Percentiles rank a stretch among this genome's conserved stretches.
phyloP scores from a whole-genome alignment of 192 early-diverging fungal genomes.

The Coemansia sp. region DNA sequence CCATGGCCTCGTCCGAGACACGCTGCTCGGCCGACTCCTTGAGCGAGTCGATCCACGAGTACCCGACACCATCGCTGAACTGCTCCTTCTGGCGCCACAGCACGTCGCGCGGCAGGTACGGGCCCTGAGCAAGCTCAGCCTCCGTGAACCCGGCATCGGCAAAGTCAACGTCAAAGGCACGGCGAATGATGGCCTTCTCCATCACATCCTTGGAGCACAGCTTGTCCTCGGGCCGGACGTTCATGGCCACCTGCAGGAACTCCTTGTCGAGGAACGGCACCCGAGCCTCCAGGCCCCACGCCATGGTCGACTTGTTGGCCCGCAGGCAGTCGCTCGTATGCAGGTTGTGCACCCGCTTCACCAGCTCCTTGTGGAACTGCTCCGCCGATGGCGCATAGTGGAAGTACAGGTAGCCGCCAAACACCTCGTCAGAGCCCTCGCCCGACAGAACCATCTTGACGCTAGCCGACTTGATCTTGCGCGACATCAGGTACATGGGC shows the following conservation, averaged over 20 bases:
- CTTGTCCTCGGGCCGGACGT: constrained; percentile 78
- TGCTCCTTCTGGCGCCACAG: constrained; percentile 99
- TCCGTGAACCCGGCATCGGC: constrained; percentile 54
- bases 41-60: constrained; percentile 96
- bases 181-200: constrained; percentile 94
- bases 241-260: constrained; percentile 92
- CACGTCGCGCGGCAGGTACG: constrained; percentile 83
- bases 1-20: constrained; percentile 76
- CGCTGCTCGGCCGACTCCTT: constrained; percentile 63
- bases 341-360: constrained; percentile 92
- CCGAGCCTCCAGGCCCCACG: constrained; percentile 97
- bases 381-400: constrained; percentile 78
- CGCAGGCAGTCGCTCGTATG: constrained; percentile 95
- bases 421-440: constrained; percentile 95
- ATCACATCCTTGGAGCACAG: constrained; percentile 66
- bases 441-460: constrained; percentile 99
- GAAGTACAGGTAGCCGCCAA: constrained; percentile 98
- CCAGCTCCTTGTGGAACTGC: constrained; percentile 85
- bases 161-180: constrained; percentile 86
- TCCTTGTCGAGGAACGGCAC: constrained; percentile 95
- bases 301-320: constrained; percentile 99
- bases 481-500: constrained; percentile 97
- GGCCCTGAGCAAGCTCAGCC: constrained; percentile 49
- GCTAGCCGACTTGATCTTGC: constrained; percentile 97
- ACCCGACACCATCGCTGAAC: constrained; percentile 97